Evolutionary conservation across 2,329 filamentous ascomycete genomes (phyloP), one percentile per base, ranked within the genome.

Genomic region (Colletotrichum plurivorum): DNA sequence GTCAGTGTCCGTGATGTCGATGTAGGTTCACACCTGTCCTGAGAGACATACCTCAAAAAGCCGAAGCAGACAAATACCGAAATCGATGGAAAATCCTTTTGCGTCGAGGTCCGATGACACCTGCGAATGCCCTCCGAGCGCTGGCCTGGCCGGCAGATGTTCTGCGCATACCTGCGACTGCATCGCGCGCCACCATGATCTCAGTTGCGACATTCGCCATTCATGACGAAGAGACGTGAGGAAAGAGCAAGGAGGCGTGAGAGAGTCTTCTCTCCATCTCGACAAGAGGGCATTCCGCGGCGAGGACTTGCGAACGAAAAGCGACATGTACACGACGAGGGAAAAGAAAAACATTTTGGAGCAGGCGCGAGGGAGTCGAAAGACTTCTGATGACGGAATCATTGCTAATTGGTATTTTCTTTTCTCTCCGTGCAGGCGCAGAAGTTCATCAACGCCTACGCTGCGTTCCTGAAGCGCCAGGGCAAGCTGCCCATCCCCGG

Each of bases 401-500:
- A 84, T 87, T 61, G 89, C 89, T 92, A 89, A 92, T 89, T 79
- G 78, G 83, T 84, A 80, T 80, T 36, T 36, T 36, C 31, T 36
- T 36, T 77, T 76, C 80, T 81, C 77, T 75, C 71, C 74, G 71
- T 82, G 76, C 85, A 93, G 91, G 92, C 93, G 85, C 92, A 94
- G 84, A 94, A 95, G 88, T 96, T 96, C 89, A 95, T 96, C 87
- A 85, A 88, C 78, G 89, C 92, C 82, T 97, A 96, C 84, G 89
- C 93, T 82, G 92, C 90, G 80, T 97, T 96, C 90, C 85, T 97
- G 90, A 96, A 96, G 92, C 91, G 93, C 80, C 93, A 96, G 89
- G 94, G 94, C 86, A 95, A 95, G 89, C 92, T 96, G 77, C 92
- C 93, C 82, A 94, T 95, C 80, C 93, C 93, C 84, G 93, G 93